A percentile compares a stretch with the other conserved stretches of the same genome.
These are phyloP conservation scores for Neurospora sp. DNA, from an alignment of 495 filamentous ascomycete species.

Conservation along the genomic window DNA sequence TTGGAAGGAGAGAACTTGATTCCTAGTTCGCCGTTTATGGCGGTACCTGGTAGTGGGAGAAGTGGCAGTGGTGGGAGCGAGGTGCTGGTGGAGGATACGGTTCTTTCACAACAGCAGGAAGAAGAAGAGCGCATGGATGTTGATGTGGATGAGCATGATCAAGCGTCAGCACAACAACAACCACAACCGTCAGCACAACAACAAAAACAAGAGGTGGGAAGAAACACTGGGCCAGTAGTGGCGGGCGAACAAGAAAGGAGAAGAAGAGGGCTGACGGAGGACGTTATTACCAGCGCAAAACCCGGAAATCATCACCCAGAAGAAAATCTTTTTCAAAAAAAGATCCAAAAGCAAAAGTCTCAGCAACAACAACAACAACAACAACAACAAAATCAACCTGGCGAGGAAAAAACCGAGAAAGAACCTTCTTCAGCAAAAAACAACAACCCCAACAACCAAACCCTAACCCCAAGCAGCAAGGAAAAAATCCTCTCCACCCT, in stretches of 20 bases:
- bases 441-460: not conserved
- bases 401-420: not conserved
- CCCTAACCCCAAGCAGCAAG: conserved; percentile 9
- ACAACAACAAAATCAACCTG: not conserved
- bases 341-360: not conserved
- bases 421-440: not conserved
- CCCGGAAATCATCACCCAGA: not conserved
- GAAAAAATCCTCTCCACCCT: conserved; percentile 39
- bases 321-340: not conserved
- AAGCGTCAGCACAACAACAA: not conserved
- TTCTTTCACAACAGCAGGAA: conserved; percentile 1
- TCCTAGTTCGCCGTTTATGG: not conserved
- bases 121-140: conserved; percentile 2
- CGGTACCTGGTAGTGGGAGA: not conserved
- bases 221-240: too few relatives aligned
- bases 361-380: not conserved
- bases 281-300: not conserved
- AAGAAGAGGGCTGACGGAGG: not conserved
- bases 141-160: not conserved
- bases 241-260: not conserved
- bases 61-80: not conserved
- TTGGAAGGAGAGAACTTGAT: not conserved
- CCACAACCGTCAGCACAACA: not conserved
- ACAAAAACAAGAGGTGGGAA: not conserved
- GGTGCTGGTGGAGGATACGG: not conserved